Conservation (phyloP, 352 stramenopile species). For the Globisporangium cystogenes region DNA sequence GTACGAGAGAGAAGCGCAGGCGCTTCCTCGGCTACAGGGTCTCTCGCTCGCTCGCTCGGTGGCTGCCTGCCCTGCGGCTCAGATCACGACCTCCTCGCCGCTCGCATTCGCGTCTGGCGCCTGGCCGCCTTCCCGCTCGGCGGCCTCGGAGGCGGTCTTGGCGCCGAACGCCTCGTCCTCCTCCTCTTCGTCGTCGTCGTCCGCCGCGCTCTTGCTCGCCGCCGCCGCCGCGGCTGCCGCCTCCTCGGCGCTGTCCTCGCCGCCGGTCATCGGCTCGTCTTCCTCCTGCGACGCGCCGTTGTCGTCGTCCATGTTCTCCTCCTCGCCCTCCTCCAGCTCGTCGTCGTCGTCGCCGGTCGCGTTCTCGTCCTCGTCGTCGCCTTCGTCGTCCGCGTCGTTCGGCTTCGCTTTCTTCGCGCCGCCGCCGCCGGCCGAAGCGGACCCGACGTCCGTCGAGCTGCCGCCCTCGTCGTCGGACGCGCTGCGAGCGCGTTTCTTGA, state of each 20-base stretch:
- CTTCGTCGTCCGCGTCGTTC: slow-evolving; percentile 14
- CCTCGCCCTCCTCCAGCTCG: slow-evolving; percentile 15
- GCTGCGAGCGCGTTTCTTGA: slow-evolving; percentile 47
- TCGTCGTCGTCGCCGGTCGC: slow-evolving; percentile 11
- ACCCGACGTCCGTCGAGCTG: slow-evolving; percentile 10
- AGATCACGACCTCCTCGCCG: neutral
- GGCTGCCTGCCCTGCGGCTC: neutral
- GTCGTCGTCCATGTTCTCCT: slow-evolving; percentile 9
- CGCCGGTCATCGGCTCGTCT: slow-evolving; percentile 24
- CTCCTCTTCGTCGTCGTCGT: slow-evolving; percentile 17
- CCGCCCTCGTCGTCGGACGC: slow-evolving; percentile 24
- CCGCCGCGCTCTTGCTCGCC: neutral
- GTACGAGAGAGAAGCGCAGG: neutral
- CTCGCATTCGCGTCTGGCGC: neutral
- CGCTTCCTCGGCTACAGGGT: too few relatives aligned
- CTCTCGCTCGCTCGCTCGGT: neutral
- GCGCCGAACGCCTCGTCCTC: slow-evolving; percentile 15
- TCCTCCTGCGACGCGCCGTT: slow-evolving; percentile 7
- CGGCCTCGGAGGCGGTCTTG: slow-evolving; percentile 12
- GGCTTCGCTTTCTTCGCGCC: slow-evolving; percentile 18
- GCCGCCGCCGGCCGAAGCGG: slow-evolving; percentile 1
- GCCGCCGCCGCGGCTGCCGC: too few relatives aligned
- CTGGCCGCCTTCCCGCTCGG: neutral
- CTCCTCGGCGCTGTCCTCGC: slow-evolving; percentile 9
- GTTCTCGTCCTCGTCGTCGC: slow-evolving; percentile 10